Conservation (phyloP, 306 rosid genomes). For the Castanospermum australe region DNA sequence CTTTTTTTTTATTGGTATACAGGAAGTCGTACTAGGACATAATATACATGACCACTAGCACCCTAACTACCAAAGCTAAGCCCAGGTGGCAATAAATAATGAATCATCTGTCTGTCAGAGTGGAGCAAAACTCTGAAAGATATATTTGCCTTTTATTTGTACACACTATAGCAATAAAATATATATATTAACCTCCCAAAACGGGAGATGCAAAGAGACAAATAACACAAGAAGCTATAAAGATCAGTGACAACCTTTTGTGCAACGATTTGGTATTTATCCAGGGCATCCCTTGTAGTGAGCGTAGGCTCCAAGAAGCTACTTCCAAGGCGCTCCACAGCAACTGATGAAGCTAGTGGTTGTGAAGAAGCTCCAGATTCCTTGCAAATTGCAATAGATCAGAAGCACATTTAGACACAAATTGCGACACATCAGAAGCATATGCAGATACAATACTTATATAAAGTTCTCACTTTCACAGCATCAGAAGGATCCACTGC, state of each 20-base stretch:
- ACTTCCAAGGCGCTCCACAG: constrained; percentile 74
- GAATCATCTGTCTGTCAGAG: neutral
- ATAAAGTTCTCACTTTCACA: constrained; percentile 50
- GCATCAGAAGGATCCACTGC: constrained; percentile 61
- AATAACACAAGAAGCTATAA: constrained; percentile 5
- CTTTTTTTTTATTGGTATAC: neutral
- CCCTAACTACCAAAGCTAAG: neutral
- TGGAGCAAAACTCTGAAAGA: neutral
- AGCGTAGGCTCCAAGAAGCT: constrained; percentile 76
- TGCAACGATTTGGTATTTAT: constrained; percentile 84
- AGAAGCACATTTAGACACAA: constrained; percentile 30
- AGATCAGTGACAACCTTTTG: constrained; percentile 64
- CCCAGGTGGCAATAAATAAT: neutral
- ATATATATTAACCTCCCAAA: neutral
- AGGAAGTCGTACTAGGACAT: neutral
- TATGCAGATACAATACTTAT: neutral
- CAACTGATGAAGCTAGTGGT: constrained; percentile 56
- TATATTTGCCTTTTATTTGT: neutral
- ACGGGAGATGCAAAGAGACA: neutral
- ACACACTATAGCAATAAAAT: neutral
- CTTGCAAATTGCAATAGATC: constrained; percentile 58
- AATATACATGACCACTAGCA: neutral
- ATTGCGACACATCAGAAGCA: neutral
- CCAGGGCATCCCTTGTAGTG: constrained; percentile 86
- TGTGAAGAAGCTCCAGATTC: constrained; percentile 84